Evolutionary conservation across 2,329 filamentous ascomycete species (phyloP).

Genomic region (Paecilomyces dactylethromorphus): DNA sequence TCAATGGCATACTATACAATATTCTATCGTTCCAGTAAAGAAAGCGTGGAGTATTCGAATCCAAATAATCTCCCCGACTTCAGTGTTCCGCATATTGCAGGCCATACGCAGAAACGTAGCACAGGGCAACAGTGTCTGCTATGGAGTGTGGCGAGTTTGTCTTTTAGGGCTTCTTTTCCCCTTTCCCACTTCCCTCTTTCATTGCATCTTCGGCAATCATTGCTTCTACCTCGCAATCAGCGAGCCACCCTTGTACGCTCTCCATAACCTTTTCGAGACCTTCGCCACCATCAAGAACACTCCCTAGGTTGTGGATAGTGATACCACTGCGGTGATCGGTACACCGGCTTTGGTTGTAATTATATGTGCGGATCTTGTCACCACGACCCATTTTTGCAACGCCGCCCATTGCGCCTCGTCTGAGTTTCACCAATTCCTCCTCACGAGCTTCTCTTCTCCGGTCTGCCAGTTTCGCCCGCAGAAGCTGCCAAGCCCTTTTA

Average conservation of each 20-base stretch:
- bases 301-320: constrained; percentile 72
- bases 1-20: neutral
- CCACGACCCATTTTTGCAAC: constrained; percentile 76
- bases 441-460: constrained; percentile 74
- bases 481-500: constrained; percentile 75
- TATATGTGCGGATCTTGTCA: constrained; percentile 93
- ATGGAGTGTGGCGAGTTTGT: neutral
- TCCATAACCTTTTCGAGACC: constrained; percentile 69
- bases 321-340: constrained; percentile 81
- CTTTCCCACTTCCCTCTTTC: constrained; percentile 14
- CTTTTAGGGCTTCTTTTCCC: constrained; percentile 4
- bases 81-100: neutral
- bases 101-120: neutral
- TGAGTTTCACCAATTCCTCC: constrained; percentile 65
- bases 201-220: constrained; percentile 60
- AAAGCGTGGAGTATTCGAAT: neutral
- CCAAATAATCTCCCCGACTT: neutral
- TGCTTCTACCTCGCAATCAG: constrained; percentile 65
- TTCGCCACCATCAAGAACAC: constrained; percentile 70
- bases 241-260: constrained; percentile 69
- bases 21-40: neutral
- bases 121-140: neutral
- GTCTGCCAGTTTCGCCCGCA: constrained; percentile 77
- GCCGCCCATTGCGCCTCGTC: constrained; percentile 70
- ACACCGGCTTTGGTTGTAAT: constrained; percentile 70